Base-by-base conservation (phyloP, 345 rosid genomes). In the Rhodamnia argentea region DNA sequence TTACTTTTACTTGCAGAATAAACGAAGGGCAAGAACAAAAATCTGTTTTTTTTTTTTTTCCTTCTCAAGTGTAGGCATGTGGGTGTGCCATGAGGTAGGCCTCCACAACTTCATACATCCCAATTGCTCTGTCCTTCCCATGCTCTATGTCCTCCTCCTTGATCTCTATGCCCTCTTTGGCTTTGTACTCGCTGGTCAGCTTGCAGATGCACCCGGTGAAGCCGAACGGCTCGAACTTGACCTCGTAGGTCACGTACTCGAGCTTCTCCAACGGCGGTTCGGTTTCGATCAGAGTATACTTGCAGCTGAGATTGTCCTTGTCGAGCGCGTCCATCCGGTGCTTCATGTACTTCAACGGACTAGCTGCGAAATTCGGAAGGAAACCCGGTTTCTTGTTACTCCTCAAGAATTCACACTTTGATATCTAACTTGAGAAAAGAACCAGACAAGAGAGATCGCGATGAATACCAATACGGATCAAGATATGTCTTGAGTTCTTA, bases 21-120 rank as follows among this genome's bases (percentile, higher is more conserved):
- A 32, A 32, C 51, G 13, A 40, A 22, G 40, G 15, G 47, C 52
- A 24, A 13, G 15, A 83, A 32, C 47, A 18, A 55, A 16, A 40
- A 53, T 84, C 51, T 9, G 81, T 0, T 20, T 15, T 8, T 74
- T 54, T 11, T 2, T 50, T 51, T 3, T 12, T 12, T 11, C 52
- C 5, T 5, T 42, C 0, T 54, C 85, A 90, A 84, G 89, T 64
- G 82, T 90, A 91, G 83, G 90, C 91, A 47, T 70, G 87, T 53
- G 90, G 93, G 59, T 91, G 87, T 32, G 90, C 91, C 90, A 89
- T 75, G 37, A 91, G 92, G 52, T 89, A 90, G 47, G 92, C 92
- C 50, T 91, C 92, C 51, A 91, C 88, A 85, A 91, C 91, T 83
- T 91, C 90, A 83, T 88, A 91, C 91, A 89, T 91, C 40, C 90